Conservation (phyloP, 805 yeast species). For the Barnettozyma populi region DNA sequence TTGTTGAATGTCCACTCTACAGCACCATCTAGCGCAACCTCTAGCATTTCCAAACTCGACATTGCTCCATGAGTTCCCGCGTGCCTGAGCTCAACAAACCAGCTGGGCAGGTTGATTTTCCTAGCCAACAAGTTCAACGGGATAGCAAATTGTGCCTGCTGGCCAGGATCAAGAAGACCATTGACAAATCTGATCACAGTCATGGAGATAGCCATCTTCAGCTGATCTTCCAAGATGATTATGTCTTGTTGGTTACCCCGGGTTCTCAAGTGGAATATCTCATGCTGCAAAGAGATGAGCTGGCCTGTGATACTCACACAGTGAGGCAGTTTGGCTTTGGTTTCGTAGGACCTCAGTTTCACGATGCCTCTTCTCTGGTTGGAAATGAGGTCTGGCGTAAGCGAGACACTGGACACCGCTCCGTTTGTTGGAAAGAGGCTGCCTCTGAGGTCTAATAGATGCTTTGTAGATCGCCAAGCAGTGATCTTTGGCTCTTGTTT, state of each 20-base stretch:
- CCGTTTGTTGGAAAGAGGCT: constrained; percentile 9
- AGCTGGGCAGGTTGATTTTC: constrained; percentile 61
- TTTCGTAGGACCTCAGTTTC: constrained; percentile 13
- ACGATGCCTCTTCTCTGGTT: constrained; percentile 10
- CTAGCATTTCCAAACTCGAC: constrained; percentile 65
- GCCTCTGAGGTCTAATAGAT: constrained; percentile 13
- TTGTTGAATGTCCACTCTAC: constrained; percentile 67
- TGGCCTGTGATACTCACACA: constrained; percentile 16
- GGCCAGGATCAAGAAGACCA: constrained; percentile 83
- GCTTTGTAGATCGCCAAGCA: constrained; percentile 9
- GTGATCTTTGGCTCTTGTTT: not conserved
- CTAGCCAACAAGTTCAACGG: constrained; percentile 75
- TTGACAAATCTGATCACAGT: constrained; percentile 82
- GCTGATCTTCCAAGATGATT: constrained; percentile 1
- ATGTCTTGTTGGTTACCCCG: not conserved
- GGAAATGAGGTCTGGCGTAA: not conserved
- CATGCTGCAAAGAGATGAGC: constrained; percentile 10
- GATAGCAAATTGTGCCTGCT: constrained; percentile 70
- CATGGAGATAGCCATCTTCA: constrained; percentile 37
- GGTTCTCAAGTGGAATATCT: not conserved
- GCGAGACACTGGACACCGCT: not conserved
- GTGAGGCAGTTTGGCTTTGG: constrained; percentile 17
- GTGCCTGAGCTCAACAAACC: constrained; percentile 87
- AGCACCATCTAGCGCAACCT: constrained; percentile 55
- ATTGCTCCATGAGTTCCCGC: constrained; percentile 84